Evolutionary conservation across 768 basidiomycete genomes (phyloP), one percentile per base, ranked within the genome.

Genomic region (Macrolepiota dolichaula): DNA sequence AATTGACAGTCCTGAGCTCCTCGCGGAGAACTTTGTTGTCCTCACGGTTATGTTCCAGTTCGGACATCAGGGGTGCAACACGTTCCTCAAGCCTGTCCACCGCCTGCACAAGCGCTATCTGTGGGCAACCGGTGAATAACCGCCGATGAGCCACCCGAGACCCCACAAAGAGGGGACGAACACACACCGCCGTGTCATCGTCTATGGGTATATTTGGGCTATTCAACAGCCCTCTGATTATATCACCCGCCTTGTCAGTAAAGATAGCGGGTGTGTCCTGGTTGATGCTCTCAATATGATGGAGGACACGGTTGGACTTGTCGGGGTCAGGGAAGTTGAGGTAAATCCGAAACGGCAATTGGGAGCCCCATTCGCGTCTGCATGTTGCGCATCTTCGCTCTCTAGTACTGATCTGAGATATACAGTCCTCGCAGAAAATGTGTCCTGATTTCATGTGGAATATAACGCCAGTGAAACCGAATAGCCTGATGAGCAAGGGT

Each of bases 361-460:
- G 27, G 7, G 44, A 37, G 35, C 44, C 52, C 59, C 59, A 61
- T 38, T 37, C 59, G 13, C 29, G 17, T 6, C 59, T 19, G 24
- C 59, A 61, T 49, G 51, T 47, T 6, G 59, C 51, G 22, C 59
- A 61, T n/a, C 12, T 46, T 35, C 19, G 15, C 36, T 52, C 29
- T 29, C 42, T 36, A 35, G 1, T 42, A 32, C 52, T 49, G 24
- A 61, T 19, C 4, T 49, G 52, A 13, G n/a, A 47, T 37, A 44
- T 55, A 27, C 59, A 61, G 36, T 54, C 52, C n/a, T 50, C 35
- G 35, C 59, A 61, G 52, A 61, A 61, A 9, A 47, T 53, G 44
- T 61, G 59, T 3, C 59, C 59, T 61, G 24, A 35, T 13, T 24
- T 13, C 19, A 15, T n/a, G 29, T 46, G 2, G 29, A 46, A 27